These are phyloP conservation scores for Leucoagaricus sp. DNA, from an alignment of 1,284 basidiomycete species.

Conservation along the genomic window DNA sequence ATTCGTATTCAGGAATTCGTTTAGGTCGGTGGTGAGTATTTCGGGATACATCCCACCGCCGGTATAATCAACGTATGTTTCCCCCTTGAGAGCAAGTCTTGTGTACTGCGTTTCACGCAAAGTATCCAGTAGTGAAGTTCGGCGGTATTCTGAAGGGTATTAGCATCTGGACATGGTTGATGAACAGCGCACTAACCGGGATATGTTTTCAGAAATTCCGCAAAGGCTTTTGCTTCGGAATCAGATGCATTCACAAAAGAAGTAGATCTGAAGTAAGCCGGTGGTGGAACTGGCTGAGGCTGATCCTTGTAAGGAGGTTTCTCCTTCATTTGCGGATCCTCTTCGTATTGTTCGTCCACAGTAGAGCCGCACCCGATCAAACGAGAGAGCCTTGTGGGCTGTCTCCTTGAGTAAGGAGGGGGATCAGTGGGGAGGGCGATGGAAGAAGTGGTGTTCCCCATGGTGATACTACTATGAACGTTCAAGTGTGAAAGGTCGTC, in stretches of 20 bases:
- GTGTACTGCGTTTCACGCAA: conserved; percentile 70
- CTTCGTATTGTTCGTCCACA: conserved; percentile 21
- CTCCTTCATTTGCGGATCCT: conserved; percentile 21
- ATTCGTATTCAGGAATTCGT: conserved; percentile 61
- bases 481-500: too few relatives aligned
- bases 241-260: conserved; percentile 11
- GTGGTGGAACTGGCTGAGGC: conserved; percentile 17
- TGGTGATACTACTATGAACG: too few relatives aligned
- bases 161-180: not conserved
- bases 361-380: conserved; percentile 41
- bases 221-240: conserved; percentile 21
- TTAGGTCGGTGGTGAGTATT: conserved; percentile 66
- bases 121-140: conserved; percentile 69
- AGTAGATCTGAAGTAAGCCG: conserved; percentile 22
- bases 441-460: conserved; percentile 43
- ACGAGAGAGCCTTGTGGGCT: conserved; percentile 35
- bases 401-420: conserved; percentile 22
- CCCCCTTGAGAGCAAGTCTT: conserved; percentile 57
- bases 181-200: conserved; percentile 32
- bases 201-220: conserved; percentile 40
- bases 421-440: conserved; percentile 22
- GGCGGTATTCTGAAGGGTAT: conserved; percentile 45
- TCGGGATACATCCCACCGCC: conserved; percentile 75
- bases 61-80: conserved; percentile 83
- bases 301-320: conserved; percentile 21